These are phyloP conservation scores for Piromyces finnis DNA, from an alignment of 192 early-diverging fungal genomes.

Conservation along the genomic window DNA sequence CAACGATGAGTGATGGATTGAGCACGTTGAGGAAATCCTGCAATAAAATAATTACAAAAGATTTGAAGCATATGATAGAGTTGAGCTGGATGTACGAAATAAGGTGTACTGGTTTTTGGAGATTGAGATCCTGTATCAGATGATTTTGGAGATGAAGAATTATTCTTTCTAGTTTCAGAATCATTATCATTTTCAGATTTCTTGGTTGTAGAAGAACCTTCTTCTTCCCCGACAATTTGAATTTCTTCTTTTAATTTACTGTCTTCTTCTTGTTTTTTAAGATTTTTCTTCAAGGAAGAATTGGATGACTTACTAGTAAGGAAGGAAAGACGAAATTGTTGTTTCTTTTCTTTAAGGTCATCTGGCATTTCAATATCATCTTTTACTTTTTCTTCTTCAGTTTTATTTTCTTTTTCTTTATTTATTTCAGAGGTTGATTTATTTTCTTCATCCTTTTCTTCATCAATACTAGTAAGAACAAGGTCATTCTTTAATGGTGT, in stretches of 20 bases:
- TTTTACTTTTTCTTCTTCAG: background rate
- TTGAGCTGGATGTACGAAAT: background rate
- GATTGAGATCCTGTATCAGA: too few species aligned
- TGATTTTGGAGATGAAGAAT: background rate
- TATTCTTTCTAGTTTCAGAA: background rate
- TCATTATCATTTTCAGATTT: background rate
- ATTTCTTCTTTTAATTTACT: background rate
- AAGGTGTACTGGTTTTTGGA: background rate
- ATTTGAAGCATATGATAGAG: background rate
- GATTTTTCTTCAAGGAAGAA: background rate
- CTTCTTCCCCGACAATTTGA: too few species aligned
- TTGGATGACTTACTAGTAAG: background rate
- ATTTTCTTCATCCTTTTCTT: background rate
- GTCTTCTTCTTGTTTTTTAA: background rate
- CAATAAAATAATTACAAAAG: background rate
- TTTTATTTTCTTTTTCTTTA: background rate
- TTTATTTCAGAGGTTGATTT: background rate
- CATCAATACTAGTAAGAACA: background rate
- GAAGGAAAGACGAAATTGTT: background rate
- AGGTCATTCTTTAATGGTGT: too few species aligned
- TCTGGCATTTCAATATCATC: background rate
- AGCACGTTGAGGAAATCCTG: background rate
- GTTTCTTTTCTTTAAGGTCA: background rate
- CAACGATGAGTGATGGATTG: background rate
- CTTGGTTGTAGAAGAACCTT: too few species aligned